These are phyloP conservation scores for Hemerocallis citrina DNA, from an alignment of 106 monocot species.

Conservation along the genomic window DNA sequence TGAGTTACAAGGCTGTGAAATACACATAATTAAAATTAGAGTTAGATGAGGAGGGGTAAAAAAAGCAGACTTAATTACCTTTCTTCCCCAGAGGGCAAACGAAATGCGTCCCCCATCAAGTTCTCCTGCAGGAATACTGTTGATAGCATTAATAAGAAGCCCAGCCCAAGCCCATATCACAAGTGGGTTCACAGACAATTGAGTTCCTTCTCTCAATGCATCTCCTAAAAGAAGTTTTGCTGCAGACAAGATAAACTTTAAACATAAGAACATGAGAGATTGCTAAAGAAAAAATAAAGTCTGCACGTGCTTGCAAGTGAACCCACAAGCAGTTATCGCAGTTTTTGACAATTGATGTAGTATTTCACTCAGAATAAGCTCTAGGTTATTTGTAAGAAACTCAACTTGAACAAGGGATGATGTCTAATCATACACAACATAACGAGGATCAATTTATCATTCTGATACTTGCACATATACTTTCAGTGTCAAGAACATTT, in stretches of 20 bases:
- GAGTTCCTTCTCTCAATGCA: conserved; percentile 73
- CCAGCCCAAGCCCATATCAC: conserved; percentile 95
- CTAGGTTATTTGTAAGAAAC: no score
- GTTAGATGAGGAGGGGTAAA: no score
- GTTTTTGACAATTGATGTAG: no score
- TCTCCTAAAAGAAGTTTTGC: conserved; percentile 86
- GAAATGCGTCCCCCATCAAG: conserved; percentile 96
- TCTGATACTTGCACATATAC: no score
- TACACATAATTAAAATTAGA: background rate
- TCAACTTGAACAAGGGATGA: no score
- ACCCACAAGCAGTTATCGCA: no score
- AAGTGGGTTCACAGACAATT: conserved; percentile 71
- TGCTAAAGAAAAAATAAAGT: background rate
- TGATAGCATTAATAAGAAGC: conserved; percentile 87
- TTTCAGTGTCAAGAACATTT: no score
- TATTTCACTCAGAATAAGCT: no score
- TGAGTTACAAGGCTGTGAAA: background rate
- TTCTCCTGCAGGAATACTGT: conserved; percentile 92
- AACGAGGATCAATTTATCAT: no score
- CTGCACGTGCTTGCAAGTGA: no score
- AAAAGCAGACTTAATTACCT: no score
- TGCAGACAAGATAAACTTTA: conserved; percentile 19
- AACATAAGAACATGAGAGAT: background rate
- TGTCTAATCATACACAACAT: no score
- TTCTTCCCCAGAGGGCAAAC: conserved; percentile 93